Conservation (phyloP, 2,329 filamentous ascomycete species). For the Taxawa tesnikishii region DNA sequence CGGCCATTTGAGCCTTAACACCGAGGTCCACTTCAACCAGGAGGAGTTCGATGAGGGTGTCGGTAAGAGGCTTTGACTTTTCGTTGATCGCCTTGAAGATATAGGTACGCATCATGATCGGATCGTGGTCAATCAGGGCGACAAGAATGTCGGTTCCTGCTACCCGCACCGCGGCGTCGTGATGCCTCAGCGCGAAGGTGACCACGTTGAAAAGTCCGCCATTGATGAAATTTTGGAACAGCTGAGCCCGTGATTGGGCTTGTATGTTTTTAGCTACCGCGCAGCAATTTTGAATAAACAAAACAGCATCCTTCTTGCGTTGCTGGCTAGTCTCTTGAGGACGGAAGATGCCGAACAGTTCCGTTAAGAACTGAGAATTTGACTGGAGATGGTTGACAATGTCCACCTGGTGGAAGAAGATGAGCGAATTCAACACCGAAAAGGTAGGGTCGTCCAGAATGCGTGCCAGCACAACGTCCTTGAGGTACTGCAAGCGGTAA, state of each 20-base stretch:
- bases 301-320: slow-evolving; percentile 83
- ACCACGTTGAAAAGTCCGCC: slow-evolving; percentile 84
- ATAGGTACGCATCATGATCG: slow-evolving; percentile 83
- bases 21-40: slow-evolving; percentile 86
- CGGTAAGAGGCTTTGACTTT: slow-evolving; percentile 73
- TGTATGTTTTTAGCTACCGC: slow-evolving; percentile 90
- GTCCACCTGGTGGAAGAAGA: slow-evolving; percentile 98
- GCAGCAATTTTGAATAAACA: slow-evolving; percentile 95
- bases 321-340: slow-evolving; percentile 49
- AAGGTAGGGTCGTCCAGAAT: slow-evolving; percentile 97
- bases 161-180: slow-evolving; percentile 72
- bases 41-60: slow-evolving; percentile 83
- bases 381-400: slow-evolving; percentile 90
- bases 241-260: slow-evolving; percentile 61
- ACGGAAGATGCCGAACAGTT: slow-evolving; percentile 78
- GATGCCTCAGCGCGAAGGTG: slow-evolving; percentile 77
- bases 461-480: slow-evolving; percentile 92
- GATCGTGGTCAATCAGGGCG: slow-evolving; percentile 89
- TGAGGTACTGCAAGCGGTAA: slow-evolving; percentile 89
- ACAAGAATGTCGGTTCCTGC: slow-evolving; percentile 90
- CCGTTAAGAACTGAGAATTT: slow-evolving; percentile 64
- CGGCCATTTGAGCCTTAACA: slow-evolving; percentile 88
- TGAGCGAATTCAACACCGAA: slow-evolving; percentile 90
- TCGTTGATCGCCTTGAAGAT: slow-evolving; percentile 88
- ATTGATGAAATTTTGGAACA: slow-evolving; percentile 83